Base-by-base conservation (phyloP, 1,284 basidiomycete species). In the Ceratobasidium sp. region DNA sequence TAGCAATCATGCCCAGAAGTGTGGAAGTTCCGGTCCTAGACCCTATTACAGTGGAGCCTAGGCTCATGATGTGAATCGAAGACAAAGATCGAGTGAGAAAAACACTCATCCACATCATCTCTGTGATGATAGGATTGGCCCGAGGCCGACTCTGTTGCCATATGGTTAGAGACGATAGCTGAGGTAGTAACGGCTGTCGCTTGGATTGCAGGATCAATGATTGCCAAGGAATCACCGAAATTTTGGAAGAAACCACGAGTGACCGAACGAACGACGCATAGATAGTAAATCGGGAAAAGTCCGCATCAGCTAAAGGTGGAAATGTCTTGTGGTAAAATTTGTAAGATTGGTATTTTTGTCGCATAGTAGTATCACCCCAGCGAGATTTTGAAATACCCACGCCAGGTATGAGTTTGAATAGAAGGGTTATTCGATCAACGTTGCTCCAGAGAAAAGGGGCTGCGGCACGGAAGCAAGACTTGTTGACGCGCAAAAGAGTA, bases 1-100 rank as follows among this genome's bases (percentile, higher is more conserved):
- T 89, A 98, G 82, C 99, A 84, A 33, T 23, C 33, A 37, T 17
- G 20, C 39, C n/a, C 35, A 35, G 26, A 39, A 39, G n/a, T 8
- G n/a, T 23, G 11, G 49, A 53, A 53, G 26, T 53, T 23, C 49
- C 49, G 10, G 10, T 23, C 23, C 6, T 7, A 53, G 49, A 53
- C 26, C 23, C 49, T 8, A 8, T 6, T 3, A 20, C n/a, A 23
- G 7, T 53, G 3, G 23, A 23, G 49, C 6, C 49, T 10, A 23
- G 42, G 42, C 17, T 45, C 17, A 11, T 10, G 31, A 56, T 3
- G 33, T 61, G 58, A 20, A 39, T 17, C n/a, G 7, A 37, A 20
- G 35, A n/a, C 8, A 61, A 35, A 7, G 33, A 37, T n/a, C 7
- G 33, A 8, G 7, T 20, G 6, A 61, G 58, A 61, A 61, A 61